These are phyloP conservation scores for Hsuehochloa calcarea DNA, from an alignment of 176 grass and related monocot genomes.

Conservation along the genomic window DNA sequence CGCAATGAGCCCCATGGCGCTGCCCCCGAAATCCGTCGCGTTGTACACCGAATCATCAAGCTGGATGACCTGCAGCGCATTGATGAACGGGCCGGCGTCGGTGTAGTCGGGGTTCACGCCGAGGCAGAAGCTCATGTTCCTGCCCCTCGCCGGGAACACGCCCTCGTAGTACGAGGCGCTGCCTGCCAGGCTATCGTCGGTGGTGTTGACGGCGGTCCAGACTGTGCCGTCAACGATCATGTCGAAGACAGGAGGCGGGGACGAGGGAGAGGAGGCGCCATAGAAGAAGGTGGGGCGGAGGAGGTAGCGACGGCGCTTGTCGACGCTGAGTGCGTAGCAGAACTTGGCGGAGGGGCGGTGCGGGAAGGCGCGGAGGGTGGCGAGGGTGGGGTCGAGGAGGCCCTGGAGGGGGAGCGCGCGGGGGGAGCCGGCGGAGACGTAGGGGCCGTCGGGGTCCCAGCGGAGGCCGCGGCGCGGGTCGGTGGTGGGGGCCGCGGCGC, in stretches of 20 bases:
- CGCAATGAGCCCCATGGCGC: slow-evolving; percentile 81
- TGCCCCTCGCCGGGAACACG: slow-evolving; percentile 62
- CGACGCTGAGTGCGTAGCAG: slow-evolving; percentile 67
- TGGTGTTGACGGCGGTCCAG: slow-evolving; percentile 80
- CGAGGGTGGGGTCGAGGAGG: slow-evolving; percentile 60
- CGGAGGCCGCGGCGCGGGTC: slow-evolving; percentile 41
- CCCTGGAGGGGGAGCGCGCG: slow-evolving; percentile 29
- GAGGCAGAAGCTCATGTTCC: slow-evolving; percentile 65
- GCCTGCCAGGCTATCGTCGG: slow-evolving; percentile 54
- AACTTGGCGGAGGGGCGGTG: slow-evolving; percentile 42
- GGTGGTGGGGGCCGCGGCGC: slow-evolving; percentile 8
- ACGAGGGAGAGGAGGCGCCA: slow-evolving; percentile 6
- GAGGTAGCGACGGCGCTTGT: slow-evolving; percentile 58
- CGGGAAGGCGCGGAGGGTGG: slow-evolving; percentile 73
- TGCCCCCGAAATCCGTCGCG: slow-evolving; percentile 55
- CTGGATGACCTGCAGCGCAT: slow-evolving; percentile 75
- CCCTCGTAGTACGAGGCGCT: slow-evolving; percentile 83
- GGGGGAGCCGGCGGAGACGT: slow-evolving; percentile 46
- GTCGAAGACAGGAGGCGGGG: slow-evolving; percentile 66
- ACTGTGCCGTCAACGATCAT: slow-evolving; percentile 80
- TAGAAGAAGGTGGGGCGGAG: slow-evolving; percentile 87
- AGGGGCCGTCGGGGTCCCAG: slow-evolving; percentile 52
- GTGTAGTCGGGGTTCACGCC: slow-evolving; percentile 69
- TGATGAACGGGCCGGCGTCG: slow-evolving; percentile 67
- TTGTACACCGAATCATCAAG: slow-evolving; percentile 82